Evolutionary conservation across 805 yeast species (phyloP).

Genomic region (Wickerhamiella occidentalis): DNA sequence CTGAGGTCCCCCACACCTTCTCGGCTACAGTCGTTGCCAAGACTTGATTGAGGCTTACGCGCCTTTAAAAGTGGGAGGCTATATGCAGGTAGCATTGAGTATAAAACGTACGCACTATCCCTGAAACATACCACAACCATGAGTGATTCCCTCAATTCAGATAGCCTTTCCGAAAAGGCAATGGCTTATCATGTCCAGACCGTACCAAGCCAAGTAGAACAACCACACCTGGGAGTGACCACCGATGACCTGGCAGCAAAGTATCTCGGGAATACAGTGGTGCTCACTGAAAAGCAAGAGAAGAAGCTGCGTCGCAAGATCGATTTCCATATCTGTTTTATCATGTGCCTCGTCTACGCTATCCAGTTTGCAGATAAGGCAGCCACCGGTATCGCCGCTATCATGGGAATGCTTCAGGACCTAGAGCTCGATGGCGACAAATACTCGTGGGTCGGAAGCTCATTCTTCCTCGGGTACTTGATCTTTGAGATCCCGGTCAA

Average conservation of each 20-base stretch:
- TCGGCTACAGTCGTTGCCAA: too few species aligned
- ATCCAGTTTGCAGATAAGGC: slow-evolving; percentile 51
- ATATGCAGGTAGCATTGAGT: too few species aligned
- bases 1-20: too few species aligned
- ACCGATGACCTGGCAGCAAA: slow-evolving; percentile 10
- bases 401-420: slow-evolving; percentile 38
- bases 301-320: slow-evolving; percentile 35
- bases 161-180: neutral
- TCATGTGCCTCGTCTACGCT: slow-evolving; percentile 39
- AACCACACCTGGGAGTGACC: neutral
- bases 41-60: too few species aligned
- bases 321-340: slow-evolving; percentile 39
- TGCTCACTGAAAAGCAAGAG: slow-evolving; percentile 11
- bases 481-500: slow-evolving; percentile 41
- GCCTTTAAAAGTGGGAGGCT: neutral
- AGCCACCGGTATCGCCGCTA: slow-evolving; percentile 40
- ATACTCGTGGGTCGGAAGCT: slow-evolving; percentile 41
- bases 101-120: too few species aligned
- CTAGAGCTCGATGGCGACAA: slow-evolving; percentile 34
- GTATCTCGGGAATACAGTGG: slow-evolving; percentile 5
- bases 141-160: neutral
- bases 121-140: neutral
- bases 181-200: neutral
- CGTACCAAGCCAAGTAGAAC: neutral
- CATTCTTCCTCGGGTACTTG: slow-evolving; percentile 54